These are phyloP conservation scores for Trichoderma guizhouense DNA, from an alignment of 2,329 filamentous ascomycete species.

Conservation along the genomic window DNA sequence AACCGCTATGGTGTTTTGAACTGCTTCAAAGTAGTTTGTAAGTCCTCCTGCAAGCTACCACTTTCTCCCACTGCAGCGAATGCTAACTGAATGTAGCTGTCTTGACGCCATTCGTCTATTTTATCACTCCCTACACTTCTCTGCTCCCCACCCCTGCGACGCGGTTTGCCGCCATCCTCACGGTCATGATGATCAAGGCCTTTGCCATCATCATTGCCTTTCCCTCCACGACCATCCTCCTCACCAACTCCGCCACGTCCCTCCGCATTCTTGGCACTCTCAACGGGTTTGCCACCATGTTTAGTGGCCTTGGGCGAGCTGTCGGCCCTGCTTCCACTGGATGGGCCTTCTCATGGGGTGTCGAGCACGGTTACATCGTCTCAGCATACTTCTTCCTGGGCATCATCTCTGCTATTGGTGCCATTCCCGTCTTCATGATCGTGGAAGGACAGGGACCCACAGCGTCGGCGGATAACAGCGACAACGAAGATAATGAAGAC, in stretches of 20 bases:
- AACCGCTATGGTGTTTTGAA: slow-evolving; percentile 68
- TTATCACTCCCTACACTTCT: slow-evolving; percentile 77
- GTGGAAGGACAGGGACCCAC: slow-evolving; percentile 69
- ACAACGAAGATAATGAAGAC: slow-evolving; percentile 35
- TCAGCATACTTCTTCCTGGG: slow-evolving; percentile 80
- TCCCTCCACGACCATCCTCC: slow-evolving; percentile 81
- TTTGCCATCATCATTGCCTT: slow-evolving; percentile 79
- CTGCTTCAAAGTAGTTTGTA: slow-evolving; percentile 65
- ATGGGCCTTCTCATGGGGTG: slow-evolving; percentile 69
- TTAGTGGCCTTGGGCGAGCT: slow-evolving; percentile 76
- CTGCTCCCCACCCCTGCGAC: slow-evolving; percentile 48
- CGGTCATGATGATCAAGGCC: slow-evolving; percentile 70
- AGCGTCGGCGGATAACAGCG: slow-evolving; percentile 30
- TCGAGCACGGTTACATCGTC: slow-evolving; percentile 71
- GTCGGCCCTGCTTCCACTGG: slow-evolving; percentile 74
- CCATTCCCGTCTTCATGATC: slow-evolving; percentile 70
- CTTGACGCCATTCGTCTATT: slow-evolving; percentile 70
- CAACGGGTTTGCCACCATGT: slow-evolving; percentile 84
- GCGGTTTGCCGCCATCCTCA: slow-evolving; percentile 62
- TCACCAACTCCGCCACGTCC: slow-evolving; percentile 81
- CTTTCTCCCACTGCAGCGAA: neutral
- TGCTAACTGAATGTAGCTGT: slow-evolving; percentile 43
- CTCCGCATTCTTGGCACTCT: slow-evolving; percentile 76
- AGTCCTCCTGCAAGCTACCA: slow-evolving; percentile 21
- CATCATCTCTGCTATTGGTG: slow-evolving; percentile 59